Evolutionary conservation across 768 basidiomycete species (phyloP), one percentile per base, ranked within the genome.

Genomic region (Lentinula guzmanii): DNA sequence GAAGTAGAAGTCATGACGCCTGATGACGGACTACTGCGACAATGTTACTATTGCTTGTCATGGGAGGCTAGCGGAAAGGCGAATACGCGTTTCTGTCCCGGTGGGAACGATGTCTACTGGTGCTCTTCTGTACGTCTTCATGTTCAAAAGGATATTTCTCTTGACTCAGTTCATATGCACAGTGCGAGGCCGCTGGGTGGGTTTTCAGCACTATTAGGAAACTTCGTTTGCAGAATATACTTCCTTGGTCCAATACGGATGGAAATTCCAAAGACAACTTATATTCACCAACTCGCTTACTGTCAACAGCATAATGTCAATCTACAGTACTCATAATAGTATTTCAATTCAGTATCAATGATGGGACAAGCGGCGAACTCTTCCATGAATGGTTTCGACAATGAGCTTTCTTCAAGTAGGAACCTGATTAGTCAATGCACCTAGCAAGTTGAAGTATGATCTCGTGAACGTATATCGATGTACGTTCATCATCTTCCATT

Each of bases 1-100:
- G 58, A 59, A 51, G 58, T 59, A 15, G 58, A 59, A 45, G 58
- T 59, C 31, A 42, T 51, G 5, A 45, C 37, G 34, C 46, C 46
- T 28, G 45, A 59, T 2, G 46, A 50, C 15, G 58, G 58, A 15
- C 24, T 59, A 10, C 31, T 59, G 41, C 28, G 58, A 45, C 58
- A 59, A 18, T 59, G 58, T 24, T 59, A 59, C 24, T 59, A 59
- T 37, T 59, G 58, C 34, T 41, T 59, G 18, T 35, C 45, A n/a
- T 59, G 58, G 58, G 58, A 59, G 33, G 58, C 39, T 6, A 21
- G 21, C 28, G 55, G 55, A 13, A 18, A 37, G 13, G 11, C 55
- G 7, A 43, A 56, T 28, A 28, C 39, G 11, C 55, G 55, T n/a
- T 56, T 56, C 9, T 21, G 55, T 43, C 24, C 55, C 18, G 41